Base-by-base conservation (phyloP, 306 rosid species). In the Pyrus bretschneideri region DNA sequence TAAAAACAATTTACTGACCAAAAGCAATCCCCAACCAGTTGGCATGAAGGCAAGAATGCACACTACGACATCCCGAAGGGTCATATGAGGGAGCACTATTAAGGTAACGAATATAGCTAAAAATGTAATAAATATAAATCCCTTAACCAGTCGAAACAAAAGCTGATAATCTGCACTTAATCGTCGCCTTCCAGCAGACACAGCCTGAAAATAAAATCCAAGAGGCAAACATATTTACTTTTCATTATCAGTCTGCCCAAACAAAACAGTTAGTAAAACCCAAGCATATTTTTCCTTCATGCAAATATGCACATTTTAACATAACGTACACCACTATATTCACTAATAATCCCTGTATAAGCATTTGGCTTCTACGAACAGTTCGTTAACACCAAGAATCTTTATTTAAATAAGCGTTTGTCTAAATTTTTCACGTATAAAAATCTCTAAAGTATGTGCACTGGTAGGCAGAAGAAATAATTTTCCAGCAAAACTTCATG, bases 11-110 rank as follows among this genome's bases (percentile, higher is more conserved):
- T 51, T 69, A 89, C 96, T 86, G 12, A 95, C 98, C 95, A 70
- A 84, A 72, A 95, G 91, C 84, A 95, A 42, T 31, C 98, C 98
- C 98, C 98, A 95, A 78, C 97, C 98, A 12, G 98, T 87, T 27
- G 98, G 98, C 91, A 89, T 81, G 84, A 95, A 90, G 44, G 97
- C 97, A 51, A 95, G 92, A 80, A 92, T 76, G 89, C 93, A 85
- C 65, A 91, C 88, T 29, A 92, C 13, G 66, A 90, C 81, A 82
- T 95, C 98, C 82, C 69, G 85, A 15, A 87, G 21, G 31, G 95
- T 89, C 93, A 95, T 79, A 4, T 84, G 79, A 69, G 87, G 90
- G 22, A 90, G 69, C 66, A 86, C 95, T 73, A 95, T 77, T 69
- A 95, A 81, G 74, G 79, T 69, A 33, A 95, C 88, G 83, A 95